Conservation (phyloP, 768 basidiomycete genomes). For the Pisolithus microcarpus region DNA sequence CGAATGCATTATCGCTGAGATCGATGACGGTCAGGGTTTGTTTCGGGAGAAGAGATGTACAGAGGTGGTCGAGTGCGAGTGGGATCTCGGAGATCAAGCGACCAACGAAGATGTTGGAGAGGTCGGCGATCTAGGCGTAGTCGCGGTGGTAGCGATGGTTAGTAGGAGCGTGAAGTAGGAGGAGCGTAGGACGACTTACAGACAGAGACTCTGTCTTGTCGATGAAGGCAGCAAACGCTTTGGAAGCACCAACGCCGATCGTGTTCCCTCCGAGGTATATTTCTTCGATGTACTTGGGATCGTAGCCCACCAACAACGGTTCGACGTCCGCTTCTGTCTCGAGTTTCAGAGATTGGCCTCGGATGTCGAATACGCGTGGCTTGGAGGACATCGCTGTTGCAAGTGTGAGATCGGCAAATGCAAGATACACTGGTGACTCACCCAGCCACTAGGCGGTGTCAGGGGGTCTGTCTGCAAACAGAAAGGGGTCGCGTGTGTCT, state of each 20-base stretch:
- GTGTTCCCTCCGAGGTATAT: slow-evolving; percentile 63
- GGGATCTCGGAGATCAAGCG: slow-evolving; percentile 96
- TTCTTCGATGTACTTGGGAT: slow-evolving; percentile 53
- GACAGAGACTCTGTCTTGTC: too few relatives aligned
- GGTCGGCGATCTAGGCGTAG: slow-evolving; percentile 71
- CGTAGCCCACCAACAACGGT: slow-evolving; percentile 15
- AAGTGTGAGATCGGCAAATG: too few relatives aligned
- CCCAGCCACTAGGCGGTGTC: too few relatives aligned
- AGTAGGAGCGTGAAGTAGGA: too few relatives aligned
- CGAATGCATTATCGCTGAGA: slow-evolving; percentile 94
- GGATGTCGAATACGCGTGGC: slow-evolving; percentile 21
- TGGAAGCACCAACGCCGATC: slow-evolving; percentile 67
- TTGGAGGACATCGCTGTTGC: slow-evolving; percentile 12
- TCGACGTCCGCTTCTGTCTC: slow-evolving; percentile 46
- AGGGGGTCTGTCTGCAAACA: too few relatives aligned
- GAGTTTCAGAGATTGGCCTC: slow-evolving; percentile 54
- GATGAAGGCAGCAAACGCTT: slow-evolving; percentile 54
- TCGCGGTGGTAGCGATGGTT: slow-evolving; percentile 1
- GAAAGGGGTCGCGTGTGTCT: too few relatives aligned
- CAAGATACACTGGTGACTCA: too few relatives aligned
- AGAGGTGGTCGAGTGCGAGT: slow-evolving; percentile 77
- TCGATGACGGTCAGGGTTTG: slow-evolving; percentile 80
- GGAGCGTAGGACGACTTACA: too few relatives aligned
- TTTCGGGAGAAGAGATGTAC: slow-evolving; percentile 77
- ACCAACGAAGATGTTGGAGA: slow-evolving; percentile 97